Conservation (phyloP, 305 asterid genomes). For the Lippia alba region DNA sequence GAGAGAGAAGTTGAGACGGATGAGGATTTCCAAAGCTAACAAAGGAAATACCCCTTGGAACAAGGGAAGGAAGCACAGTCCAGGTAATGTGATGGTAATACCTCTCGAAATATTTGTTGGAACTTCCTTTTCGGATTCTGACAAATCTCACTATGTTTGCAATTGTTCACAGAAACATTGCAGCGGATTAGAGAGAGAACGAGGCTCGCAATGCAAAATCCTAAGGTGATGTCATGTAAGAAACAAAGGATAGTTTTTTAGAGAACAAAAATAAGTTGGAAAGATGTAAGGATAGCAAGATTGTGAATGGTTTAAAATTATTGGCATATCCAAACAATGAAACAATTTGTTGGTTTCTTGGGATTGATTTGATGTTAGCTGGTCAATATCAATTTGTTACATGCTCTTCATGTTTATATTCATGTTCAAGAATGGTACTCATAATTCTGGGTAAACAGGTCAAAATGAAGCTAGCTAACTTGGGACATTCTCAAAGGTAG, state of each 20-base stretch:
- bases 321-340: background rate
- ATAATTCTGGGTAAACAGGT: constrained; percentile 52
- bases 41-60: constrained; percentile 84
- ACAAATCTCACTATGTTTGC: constrained; percentile 6
- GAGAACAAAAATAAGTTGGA: background rate
- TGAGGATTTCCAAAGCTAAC: constrained; percentile 75
- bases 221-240: constrained; percentile 86
- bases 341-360: background rate
- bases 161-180: constrained; percentile 61
- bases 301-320: background rate
- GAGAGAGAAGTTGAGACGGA: constrained; percentile 68
- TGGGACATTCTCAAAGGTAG: constrained; percentile 77
- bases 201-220: constrained; percentile 82
- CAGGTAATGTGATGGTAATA: constrained; percentile 46
- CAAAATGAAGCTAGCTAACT: constrained; percentile 64
- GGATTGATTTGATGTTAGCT: background rate
- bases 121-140: constrained; percentile 8
- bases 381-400: background rate
- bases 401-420: background rate
- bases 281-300: background rate
- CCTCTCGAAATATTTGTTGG: background rate
- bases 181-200: constrained; percentile 72
- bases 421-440: constrained; percentile 11
- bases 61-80: constrained; percentile 77
- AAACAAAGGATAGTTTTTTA: constrained; percentile 19